Conservation (phyloP, 495 filamentous ascomycete genomes). For the Neurospora pannonica region DNA sequence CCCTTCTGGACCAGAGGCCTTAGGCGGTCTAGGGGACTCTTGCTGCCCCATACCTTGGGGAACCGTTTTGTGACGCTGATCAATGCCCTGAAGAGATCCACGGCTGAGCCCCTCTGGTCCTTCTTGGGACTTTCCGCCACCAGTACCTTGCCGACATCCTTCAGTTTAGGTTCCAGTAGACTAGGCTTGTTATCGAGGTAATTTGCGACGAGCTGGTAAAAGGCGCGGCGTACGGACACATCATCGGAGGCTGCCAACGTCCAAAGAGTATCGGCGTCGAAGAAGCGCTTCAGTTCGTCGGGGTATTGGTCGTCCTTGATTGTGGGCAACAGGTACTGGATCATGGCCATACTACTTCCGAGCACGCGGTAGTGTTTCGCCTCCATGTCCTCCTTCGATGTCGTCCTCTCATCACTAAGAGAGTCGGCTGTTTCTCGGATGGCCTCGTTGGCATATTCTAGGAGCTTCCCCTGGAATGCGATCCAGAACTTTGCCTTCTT, state of each 20-base stretch:
- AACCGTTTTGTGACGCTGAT: conserved; percentile 48
- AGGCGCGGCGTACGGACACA: conserved; percentile 56
- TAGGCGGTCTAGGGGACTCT: conserved; percentile 55
- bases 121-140: conserved; percentile 59
- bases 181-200: conserved; percentile 49
- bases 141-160: conserved; percentile 53
- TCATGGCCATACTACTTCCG: conserved; percentile 50
- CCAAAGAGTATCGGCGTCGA: conserved; percentile 63
- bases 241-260: conserved; percentile 58
- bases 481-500: conserved; percentile 69
- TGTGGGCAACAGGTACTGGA: conserved; percentile 43
- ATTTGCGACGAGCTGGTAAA: conserved; percentile 57
- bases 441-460: conserved; percentile 72
- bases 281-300: conserved; percentile 42
- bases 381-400: conserved; percentile 72
- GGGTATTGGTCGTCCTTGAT: conserved; percentile 44
- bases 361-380: conserved; percentile 77
- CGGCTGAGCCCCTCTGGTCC: conserved; percentile 62
- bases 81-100: conserved; percentile 56
- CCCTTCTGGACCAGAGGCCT: conserved; percentile 71
- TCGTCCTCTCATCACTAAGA: conserved; percentile 78
- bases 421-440: conserved; percentile 69
- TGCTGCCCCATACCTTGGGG: conserved; percentile 60
- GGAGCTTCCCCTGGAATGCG: conserved; percentile 60
- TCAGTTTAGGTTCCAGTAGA: conserved; percentile 40